Conservation (phyloP, 129 eudicot genomes). For the Tagetes erecta region DNA sequence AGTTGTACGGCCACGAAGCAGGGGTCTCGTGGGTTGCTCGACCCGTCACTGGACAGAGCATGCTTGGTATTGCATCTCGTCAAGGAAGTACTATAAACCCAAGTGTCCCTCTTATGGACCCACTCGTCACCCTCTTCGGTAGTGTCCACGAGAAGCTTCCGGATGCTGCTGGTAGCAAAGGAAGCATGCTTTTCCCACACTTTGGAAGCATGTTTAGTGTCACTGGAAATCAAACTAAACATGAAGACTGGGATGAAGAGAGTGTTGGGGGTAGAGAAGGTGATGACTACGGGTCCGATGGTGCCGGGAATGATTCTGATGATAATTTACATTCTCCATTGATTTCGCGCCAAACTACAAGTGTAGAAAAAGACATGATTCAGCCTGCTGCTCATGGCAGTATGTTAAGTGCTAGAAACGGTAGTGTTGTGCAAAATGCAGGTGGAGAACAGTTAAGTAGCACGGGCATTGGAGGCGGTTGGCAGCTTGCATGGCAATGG, state of each 20-base stretch:
- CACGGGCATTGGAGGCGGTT: slow-evolving; percentile 91
- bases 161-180: slow-evolving; percentile 73
- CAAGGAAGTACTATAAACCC: slow-evolving; percentile 73
- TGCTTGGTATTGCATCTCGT: slow-evolving; percentile 65
- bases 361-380: slow-evolving; percentile 64
- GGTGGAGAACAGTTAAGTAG: slow-evolving; percentile 48
- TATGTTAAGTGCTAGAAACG: slow-evolving; percentile 40
- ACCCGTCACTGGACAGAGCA: slow-evolving; percentile 81
- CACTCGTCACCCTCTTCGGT: slow-evolving; percentile 89
- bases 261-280: slow-evolving; percentile 53
- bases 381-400: slow-evolving; percentile 63
- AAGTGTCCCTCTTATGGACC: slow-evolving; percentile 70
- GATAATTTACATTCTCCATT: slow-evolving; percentile 76
- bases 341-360: slow-evolving; percentile 77
- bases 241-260: slow-evolving; percentile 94
- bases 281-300: slow-evolving; percentile 52
- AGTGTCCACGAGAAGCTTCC: slow-evolving; percentile 94
- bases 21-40: slow-evolving; percentile 93
- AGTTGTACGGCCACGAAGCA: slow-evolving; percentile 71
- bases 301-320: slow-evolving; percentile 60
- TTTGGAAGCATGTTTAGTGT: slow-evolving; percentile 96
- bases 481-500: slow-evolving; percentile 97
- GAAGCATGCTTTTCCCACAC: slow-evolving; percentile 88
- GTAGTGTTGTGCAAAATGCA: slow-evolving; percentile 38
- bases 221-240: slow-evolving; percentile 59